A percentile compares a stretch with the other conserved stretches of the same genome.
Conservation (phyloP, 768 basidiomycete species). For the Leucosporidium scottii region DNA sequence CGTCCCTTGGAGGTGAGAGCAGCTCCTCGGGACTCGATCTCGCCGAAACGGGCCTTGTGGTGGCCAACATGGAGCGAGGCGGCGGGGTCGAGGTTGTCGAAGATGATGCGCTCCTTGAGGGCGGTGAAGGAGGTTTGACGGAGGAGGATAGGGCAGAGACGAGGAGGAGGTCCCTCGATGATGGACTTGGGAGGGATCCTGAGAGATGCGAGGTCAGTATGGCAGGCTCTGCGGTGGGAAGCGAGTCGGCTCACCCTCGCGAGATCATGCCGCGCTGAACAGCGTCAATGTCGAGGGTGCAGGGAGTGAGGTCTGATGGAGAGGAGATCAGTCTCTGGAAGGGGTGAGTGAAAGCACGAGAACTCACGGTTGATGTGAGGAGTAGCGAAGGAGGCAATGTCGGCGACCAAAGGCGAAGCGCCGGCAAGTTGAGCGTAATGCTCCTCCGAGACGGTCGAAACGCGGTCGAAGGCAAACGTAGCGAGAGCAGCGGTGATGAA, state of each 20-base stretch:
- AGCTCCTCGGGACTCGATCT: constrained; percentile 39
- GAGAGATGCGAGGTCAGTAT: too few species aligned
- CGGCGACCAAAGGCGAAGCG: constrained; percentile 37
- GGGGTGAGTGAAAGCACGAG: background rate
- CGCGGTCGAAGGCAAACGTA: constrained; percentile 39
- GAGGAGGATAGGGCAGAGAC: constrained; percentile 37
- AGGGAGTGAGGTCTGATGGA: constrained; percentile 35
- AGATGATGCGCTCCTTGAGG: constrained; percentile 37
- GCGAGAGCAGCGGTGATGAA: constrained; percentile 36
- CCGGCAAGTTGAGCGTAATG: constrained; percentile 33
- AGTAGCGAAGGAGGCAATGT: constrained; percentile 38
- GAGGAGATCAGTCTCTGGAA: background rate
- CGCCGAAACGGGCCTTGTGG: constrained; percentile 40
- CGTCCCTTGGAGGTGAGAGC: constrained; percentile 38
- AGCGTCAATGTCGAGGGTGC: constrained; percentile 40
- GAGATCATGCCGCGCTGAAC: constrained; percentile 38
- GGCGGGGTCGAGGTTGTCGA: constrained; percentile 19
- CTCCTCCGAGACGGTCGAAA: constrained; percentile 29
- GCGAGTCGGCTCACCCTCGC: constrained; percentile 19
- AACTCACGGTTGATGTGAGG: constrained; percentile 35
- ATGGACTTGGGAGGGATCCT: constrained; percentile 38
- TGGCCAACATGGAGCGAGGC: constrained; percentile 13
- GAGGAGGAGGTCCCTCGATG: constrained; percentile 40
- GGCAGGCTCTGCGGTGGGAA: too few species aligned
- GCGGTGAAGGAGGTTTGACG: constrained; percentile 41